Conservation (phyloP, 768 basidiomycete species). For the Mycena amicta region DNA sequence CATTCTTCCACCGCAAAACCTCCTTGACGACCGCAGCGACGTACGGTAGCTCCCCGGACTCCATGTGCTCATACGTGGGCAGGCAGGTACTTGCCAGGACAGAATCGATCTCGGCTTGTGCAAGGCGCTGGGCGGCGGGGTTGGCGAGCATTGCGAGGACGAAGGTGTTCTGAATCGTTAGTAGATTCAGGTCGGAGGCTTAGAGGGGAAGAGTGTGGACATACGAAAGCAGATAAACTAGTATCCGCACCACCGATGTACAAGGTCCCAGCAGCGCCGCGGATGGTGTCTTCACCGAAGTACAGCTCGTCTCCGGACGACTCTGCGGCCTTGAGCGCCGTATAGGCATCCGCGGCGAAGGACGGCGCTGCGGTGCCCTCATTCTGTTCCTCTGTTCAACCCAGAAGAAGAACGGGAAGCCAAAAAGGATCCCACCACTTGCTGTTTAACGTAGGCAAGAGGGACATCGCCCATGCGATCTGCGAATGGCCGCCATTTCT, state of each 20-base stretch:
- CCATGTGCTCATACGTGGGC: constrained; percentile 16
- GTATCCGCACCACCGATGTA: constrained; percentile 2
- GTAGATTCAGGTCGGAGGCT: too few species aligned
- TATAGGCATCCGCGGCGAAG: not conserved
- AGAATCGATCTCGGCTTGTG: constrained; percentile 28
- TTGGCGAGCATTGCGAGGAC: constrained; percentile 23
- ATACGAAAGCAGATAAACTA: not conserved
- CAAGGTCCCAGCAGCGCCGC: constrained; percentile 2
- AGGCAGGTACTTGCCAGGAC: constrained; percentile 22
- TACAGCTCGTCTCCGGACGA: too few species aligned
- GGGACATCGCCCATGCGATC: constrained; percentile 39
- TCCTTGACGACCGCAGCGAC: not conserved
- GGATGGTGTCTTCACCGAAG: too few species aligned
- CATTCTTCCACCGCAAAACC: not conserved
- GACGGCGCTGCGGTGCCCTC: not conserved
- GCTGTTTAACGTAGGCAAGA: constrained; percentile 32
- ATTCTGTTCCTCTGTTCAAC: too few species aligned
- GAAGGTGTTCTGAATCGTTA: too few species aligned
- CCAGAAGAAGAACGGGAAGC: too few species aligned
- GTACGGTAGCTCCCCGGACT: constrained; percentile 18
- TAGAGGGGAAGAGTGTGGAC: too few species aligned
- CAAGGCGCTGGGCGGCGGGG: constrained; percentile 15
- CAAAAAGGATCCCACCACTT: too few species aligned
- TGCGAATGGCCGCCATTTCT: constrained; percentile 35
- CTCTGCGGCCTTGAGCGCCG: not conserved